Evolutionary conservation across 805 yeast genomes (phyloP).

Genomic region (Maudiozyma barnettii): DNA sequence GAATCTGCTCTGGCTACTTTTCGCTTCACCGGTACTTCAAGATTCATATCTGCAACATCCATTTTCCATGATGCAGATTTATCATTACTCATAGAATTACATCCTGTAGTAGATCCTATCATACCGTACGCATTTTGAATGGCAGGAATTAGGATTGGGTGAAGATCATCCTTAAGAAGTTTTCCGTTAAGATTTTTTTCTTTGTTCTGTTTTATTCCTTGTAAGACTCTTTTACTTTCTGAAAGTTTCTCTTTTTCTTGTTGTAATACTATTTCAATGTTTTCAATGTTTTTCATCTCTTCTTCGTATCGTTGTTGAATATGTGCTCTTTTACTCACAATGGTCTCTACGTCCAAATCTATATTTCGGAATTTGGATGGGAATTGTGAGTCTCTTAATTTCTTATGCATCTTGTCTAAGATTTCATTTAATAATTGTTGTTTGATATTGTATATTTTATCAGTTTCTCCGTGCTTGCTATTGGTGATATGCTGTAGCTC

Average conservation of each 20-base stretch:
- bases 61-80: background rate
- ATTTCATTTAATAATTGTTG: conserved; percentile 18
- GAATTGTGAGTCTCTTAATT: conserved; percentile 15
- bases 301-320: conserved; percentile 19
- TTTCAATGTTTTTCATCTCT: conserved; percentile 18
- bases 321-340: conserved; percentile 23
- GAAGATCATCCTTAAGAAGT: conserved; percentile 15
- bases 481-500: conserved; percentile 13
- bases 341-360: conserved; percentile 25
- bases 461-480: conserved; percentile 9
- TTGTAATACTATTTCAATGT: conserved; percentile 15
- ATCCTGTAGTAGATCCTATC: conserved; percentile 1
- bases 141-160: conserved; percentile 23
- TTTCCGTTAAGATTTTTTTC: conserved; percentile 13
- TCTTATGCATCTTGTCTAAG: conserved; percentile 15
- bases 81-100: background rate
- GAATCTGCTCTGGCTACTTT: too few relatives aligned
- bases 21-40: background rate
- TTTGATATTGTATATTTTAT: conserved; percentile 13
- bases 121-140: conserved; percentile 23
- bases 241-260: conserved; percentile 14
- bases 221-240: conserved; percentile 8
- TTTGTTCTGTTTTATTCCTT: conserved; percentile 7
- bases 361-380: conserved; percentile 18
- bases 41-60: conserved; percentile 6